Conservation (phyloP, 164 flowering plant genomes). For the Macadamia integrifolia region DNA sequence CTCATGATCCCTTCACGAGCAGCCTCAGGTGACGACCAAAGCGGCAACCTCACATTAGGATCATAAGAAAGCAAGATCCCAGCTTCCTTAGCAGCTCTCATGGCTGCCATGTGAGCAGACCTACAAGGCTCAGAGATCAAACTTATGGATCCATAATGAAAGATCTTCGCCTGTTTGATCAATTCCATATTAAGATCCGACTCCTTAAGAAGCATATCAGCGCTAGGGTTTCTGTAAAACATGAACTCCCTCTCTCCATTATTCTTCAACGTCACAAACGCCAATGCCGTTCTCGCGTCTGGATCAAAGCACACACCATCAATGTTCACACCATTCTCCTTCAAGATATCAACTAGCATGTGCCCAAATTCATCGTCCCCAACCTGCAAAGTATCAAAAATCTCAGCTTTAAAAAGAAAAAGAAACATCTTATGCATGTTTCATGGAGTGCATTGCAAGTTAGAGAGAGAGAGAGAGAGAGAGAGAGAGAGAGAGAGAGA, state of each 20-base stretch:
- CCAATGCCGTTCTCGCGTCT: conserved; percentile 40
- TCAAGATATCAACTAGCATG: conserved; percentile 39
- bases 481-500: too few relatives aligned
- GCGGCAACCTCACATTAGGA: conserved; percentile 32
- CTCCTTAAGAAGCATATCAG: conserved; percentile 40
- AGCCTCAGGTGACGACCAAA: conserved; percentile 30
- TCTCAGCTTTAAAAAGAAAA: too few relatives aligned
- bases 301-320: conserved; percentile 36
- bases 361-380: conserved; percentile 50
- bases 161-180: conserved; percentile 27
- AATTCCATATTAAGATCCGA: conserved; percentile 33
- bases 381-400: conserved; percentile 17
- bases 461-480: too few relatives aligned
- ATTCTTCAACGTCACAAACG: conserved; percentile 35
- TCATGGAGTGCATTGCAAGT: too few relatives aligned
- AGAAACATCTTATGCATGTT: too few relatives aligned
- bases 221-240: conserved; percentile 46
- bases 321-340: conserved; percentile 31
- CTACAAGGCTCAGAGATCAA: conserved; percentile 38
- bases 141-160: conserved; percentile 41
- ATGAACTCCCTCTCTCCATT: conserved; percentile 48
- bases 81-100: conserved; percentile 28
- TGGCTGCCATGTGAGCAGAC: conserved; percentile 35
- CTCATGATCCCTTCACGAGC: conserved; percentile 28
- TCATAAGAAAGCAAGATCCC: conserved; percentile 42